Conservation (phyloP, 306 rosid species). For the Spatholobus suberectus region DNA sequence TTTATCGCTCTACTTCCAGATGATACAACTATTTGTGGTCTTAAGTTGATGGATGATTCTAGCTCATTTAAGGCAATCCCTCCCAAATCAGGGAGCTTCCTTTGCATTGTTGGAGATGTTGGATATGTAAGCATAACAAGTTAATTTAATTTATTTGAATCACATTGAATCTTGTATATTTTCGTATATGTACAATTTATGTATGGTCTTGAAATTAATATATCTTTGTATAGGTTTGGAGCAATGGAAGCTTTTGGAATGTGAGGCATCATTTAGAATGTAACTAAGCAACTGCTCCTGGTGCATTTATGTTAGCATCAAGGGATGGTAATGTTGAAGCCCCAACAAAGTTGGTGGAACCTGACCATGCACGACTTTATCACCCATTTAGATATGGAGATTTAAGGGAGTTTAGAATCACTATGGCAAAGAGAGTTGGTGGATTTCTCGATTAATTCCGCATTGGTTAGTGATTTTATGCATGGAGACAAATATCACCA, state of each 20-base stretch:
- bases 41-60: no score
- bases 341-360: constrained; percentile 44
- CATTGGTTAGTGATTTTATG: no score
- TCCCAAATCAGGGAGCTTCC: constrained; percentile 42
- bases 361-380: no score
- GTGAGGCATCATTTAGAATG: neutral
- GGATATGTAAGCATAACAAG: constrained; percentile 35
- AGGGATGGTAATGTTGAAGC: neutral
- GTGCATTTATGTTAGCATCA: neutral
- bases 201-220: no score
- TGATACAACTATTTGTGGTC: constrained; percentile 52
- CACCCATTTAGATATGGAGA: constrained; percentile 47
- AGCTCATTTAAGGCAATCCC: neutral
- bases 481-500: neutral
- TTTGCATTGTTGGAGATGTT: constrained; percentile 51
- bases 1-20: constrained; percentile 62
- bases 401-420: neutral
- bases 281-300: neutral
- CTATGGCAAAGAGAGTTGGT: constrained; percentile 29
- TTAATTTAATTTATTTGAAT: no score
- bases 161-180: no score
- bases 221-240: neutral
- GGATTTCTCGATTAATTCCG: constrained; percentile 40
- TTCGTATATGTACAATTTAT: no score
- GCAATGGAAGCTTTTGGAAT: neutral